phyloP scores from a whole-genome alignment of 192 early-diverging fungal species.

The Backusella luteola region DNA sequence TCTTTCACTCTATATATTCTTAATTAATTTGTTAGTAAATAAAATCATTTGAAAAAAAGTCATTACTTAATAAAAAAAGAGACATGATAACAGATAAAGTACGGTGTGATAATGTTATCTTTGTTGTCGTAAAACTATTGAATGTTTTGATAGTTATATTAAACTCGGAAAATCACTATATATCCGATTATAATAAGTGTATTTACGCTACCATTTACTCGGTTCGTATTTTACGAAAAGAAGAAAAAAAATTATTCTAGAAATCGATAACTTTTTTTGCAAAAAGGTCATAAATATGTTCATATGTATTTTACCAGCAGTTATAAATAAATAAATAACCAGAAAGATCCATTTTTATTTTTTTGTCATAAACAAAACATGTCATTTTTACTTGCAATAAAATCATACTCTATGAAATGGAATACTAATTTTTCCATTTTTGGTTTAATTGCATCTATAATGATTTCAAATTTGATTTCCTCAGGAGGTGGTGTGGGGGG shows the following conservation, averaged over 20 bases:
- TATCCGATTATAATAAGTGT: neutral
- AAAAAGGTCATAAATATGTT: neutral
- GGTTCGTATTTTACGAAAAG: neutral
- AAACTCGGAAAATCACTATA: neutral
- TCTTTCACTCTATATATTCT: no score
- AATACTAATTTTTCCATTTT: constrained; percentile 1
- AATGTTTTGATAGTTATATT: neutral
- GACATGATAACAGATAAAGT: no score
- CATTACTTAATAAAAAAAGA: neutral
- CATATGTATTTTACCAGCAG: neutral
- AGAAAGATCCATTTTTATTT: neutral
- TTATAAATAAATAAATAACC: neutral
- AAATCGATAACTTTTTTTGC: neutral
- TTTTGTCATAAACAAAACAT: neutral
- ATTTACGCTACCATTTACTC: no score
- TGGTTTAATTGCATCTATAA: neutral
- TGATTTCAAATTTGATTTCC: neutral
- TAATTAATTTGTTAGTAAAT: no score
- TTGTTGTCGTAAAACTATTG: neutral
- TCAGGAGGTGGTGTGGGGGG: neutral
- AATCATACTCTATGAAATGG: neutral
- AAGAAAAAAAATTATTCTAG: neutral
- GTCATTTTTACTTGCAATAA: neutral
- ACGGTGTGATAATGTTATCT: no score
- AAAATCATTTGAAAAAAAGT: no score